Percentiles rank a stretch among this genome's conserved stretches.
These are phyloP conservation scores for Calonectria pteridis DNA, from an alignment of 2,329 filamentous ascomycete species.

Conservation along the genomic window DNA sequence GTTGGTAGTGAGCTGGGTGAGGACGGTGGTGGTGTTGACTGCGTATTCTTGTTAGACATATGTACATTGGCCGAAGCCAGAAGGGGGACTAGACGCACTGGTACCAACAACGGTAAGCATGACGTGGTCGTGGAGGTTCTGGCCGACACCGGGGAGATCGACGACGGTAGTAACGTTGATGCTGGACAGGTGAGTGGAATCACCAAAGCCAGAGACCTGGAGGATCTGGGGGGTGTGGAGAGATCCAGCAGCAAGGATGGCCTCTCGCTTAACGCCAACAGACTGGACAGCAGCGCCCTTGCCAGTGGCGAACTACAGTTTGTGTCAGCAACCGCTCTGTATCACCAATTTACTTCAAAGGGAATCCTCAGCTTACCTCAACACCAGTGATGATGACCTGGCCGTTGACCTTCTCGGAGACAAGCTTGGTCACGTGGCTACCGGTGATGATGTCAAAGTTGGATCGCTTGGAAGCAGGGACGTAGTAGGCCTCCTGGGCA, in stretches of 20 bases:
- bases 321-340: neutral
- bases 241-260: conserved; percentile 57
- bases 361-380: neutral
- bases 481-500: conserved; percentile 36
- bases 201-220: conserved; percentile 64
- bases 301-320: neutral
- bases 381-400: neutral
- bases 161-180: conserved; percentile 56
- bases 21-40: neutral
- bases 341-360: neutral
- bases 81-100: conserved; percentile 13
- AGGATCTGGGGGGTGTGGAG: conserved; percentile 59
- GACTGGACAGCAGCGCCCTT: neutral
- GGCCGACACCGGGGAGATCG: conserved; percentile 62
- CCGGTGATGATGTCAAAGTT: neutral
- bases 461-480: conserved; percentile 19
- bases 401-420: neutral
- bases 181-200: conserved; percentile 48
- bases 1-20: neutral
- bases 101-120: conserved; percentile 14
- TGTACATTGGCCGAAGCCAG: neutral
- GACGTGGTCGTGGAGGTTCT: conserved; percentile 59
- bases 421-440: neutral
- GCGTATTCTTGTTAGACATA: neutral
- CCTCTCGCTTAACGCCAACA: conserved; percentile 48